Percentiles rank a stretch among this genome's conserved stretches.
Conservation (phyloP, 176 grass and related monocot species). For the Ananas comosus region DNA sequence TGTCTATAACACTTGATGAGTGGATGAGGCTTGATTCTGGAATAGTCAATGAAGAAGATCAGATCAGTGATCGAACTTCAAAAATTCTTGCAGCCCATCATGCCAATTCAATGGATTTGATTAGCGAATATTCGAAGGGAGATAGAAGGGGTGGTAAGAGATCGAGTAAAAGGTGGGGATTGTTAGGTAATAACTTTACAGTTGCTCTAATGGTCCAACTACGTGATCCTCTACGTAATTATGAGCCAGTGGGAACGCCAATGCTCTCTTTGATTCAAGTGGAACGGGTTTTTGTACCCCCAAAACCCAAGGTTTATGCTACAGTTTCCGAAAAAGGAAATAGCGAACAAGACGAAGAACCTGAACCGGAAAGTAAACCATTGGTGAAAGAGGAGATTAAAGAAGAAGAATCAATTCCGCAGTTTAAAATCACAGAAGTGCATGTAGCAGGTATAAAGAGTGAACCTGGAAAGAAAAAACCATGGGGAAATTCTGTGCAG, state of each 20-base stretch:
- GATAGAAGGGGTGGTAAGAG: conserved; percentile 54
- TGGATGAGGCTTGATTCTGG: conserved; percentile 95
- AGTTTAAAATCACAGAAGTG: conserved; percentile 89
- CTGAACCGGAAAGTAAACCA: conserved; percentile 40
- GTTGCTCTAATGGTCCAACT: conserved; percentile 96
- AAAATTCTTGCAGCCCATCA: conserved; percentile 96
- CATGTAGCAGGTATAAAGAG: conserved; percentile 90
- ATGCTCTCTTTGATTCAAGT: conserved; percentile 98
- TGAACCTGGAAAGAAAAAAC: conserved; percentile 56
- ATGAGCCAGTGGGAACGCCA: conserved; percentile 79
- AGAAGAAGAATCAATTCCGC: conserved; percentile 44
- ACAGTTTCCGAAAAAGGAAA: conserved; percentile 50
- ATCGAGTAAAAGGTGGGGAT: conserved; percentile 81
- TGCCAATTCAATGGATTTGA: conserved; percentile 85
- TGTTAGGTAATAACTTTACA: conserved; percentile 91
- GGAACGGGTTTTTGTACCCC: conserved; percentile 83
- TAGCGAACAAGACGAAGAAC: conserved; percentile 48
- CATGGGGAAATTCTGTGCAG: conserved; percentile 73
- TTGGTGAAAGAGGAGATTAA: conserved; percentile 40
- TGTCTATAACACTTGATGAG: conserved; percentile 86
- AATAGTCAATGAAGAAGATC: conserved; percentile 68
- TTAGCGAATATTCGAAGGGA: conserved; percentile 30
- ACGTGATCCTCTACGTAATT: conserved; percentile 76
- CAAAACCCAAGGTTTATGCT: conserved; percentile 84
- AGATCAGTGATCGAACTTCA: conserved; percentile 57